Base-by-base conservation (phyloP, 148 eudicot species). In the Vaccinium macrocarpon region DNA sequence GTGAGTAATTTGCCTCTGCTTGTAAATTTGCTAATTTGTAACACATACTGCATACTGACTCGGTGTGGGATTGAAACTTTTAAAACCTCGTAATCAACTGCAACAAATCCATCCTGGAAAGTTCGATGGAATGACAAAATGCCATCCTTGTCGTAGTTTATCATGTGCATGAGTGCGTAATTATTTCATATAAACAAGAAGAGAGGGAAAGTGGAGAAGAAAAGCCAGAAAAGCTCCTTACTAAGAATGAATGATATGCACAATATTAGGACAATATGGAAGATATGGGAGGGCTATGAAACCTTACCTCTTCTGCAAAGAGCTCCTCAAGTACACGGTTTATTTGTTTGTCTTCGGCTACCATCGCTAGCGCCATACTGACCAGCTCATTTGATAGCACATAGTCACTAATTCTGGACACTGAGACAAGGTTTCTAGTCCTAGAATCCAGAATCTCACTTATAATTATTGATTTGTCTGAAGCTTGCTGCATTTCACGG, bases 351-450 rank as follows among this genome's bases (percentile, higher is more conserved):
- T 95, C 98, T 89, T 95, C 98, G 64, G 98, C 98, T 80, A 94
- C 98, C 98, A 95, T 94, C 7, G 98, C 98, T 14, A 95, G 91
- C 46, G 98, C 98, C 98, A 95, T 95, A 86, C 97, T 95, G 86
- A 95, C 98, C 86, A 95, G 89, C 88, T 95, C 98, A 93, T 95
- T 95, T 68, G 98, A 94, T 77, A 95, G 91, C 84, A 95, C 98
- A 82, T 95, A 95, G 89, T 95, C 97, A 82, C 98, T 95, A 66
- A 95, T 95, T 89, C 96, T 93, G 56, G 98, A 91, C 38, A 95
- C 98, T 18, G 98, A 94, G 52, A 95, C 97, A 38, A 95, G 91
- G 88, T 95, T 95, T 86, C 98, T 92, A 16, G 98, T 95, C 90
- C 98, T 91, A 68, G 97, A 95, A 89, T 95, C 98, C 82, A 95